Evolutionary conservation across 495 filamentous ascomycete species (phyloP).

Genomic region (Lindgomyces ingoldianus): DNA sequence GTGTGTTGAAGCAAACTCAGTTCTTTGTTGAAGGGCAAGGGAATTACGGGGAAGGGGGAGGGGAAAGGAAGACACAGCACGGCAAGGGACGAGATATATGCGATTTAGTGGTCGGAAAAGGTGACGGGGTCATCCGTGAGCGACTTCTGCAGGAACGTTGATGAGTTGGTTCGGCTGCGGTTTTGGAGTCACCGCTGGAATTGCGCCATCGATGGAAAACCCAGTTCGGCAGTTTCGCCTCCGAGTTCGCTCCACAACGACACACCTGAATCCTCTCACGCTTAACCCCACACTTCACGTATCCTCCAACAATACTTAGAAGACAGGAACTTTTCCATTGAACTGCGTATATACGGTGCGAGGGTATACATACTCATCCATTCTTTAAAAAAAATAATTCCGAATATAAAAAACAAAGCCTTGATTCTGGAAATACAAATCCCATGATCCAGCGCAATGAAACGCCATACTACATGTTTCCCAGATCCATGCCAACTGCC

Average conservation of each 20-base stretch:
- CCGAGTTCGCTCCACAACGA: conserved; percentile 13
- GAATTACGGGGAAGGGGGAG: neutral
- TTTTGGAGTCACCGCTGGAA: conserved; percentile 31
- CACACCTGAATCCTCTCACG: no score
- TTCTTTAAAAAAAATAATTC: no score
- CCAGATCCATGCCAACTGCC: conserved; percentile 2
- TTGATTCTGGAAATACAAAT: no score
- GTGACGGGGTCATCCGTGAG: conserved; percentile 7
- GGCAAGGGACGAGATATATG: neutral
- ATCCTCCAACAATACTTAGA: no score
- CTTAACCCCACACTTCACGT: no score
- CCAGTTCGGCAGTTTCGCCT: conserved; percentile 1
- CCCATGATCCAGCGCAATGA: no score
- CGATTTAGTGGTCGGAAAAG: neutral
- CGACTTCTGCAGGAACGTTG: conserved; percentile 22
- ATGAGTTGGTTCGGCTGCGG: neutral
- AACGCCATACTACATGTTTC: neutral
- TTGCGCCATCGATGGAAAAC: conserved; percentile 26
- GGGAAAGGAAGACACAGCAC: neutral
- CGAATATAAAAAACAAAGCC: no score
- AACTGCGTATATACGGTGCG: neutral
- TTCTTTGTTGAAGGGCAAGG: conserved; percentile 20
- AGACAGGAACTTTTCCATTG: no score
- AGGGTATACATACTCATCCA: conserved; percentile 24
- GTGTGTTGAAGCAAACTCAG: conserved; percentile 30